Evolutionary conservation across 2,329 filamentous ascomycete species (phyloP), one percentile per base, ranked within the genome.

Genomic region (Blastomyces gilchristii): DNA sequence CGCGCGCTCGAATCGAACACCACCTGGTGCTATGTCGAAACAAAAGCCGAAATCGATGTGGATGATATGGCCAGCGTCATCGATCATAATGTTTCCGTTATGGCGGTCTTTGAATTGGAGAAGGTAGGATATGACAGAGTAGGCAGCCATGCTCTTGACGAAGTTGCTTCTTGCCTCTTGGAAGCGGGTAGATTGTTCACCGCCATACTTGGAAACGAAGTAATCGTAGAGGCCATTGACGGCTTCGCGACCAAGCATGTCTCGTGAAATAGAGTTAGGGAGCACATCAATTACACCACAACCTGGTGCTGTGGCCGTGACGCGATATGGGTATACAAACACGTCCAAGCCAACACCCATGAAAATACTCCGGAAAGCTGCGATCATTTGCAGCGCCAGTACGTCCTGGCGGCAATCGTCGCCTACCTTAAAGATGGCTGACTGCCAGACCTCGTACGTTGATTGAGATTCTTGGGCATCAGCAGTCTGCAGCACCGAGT

Each of bases 11-110:
- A 99, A 99, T 69, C 92, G 93, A 71, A 99, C 91, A 65, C 95
- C 94, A 58, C 94, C 94, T 0, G 94, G 94, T 1, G 92, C 94
- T 69, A 99, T 97, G 72, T 99, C 95, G 77, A 99, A 99, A 79
- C 93, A 97, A 83, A 99, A 99, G 11, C 94, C 94, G 72, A 99
- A 99, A 75, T 99, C 94, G 69, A 99, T 97, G 79, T 99, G 94
- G 62, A 99, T 84, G 71, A 99, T 96, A 77, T 99, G 94, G 3
- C 95, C 94, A 0, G 89, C 90, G 71, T 97, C 93, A 74, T 99
- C 93, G 67, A 99, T 87, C 95, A 99, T 99, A 80, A 99, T 99
- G 80, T 99, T 99, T 66, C 94, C 94, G 75, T 99, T 99, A 79
- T 99, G 94, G 2, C 94, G 87, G 74, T 99, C 94, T 77, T 99